A percentile compares a stretch with the other conserved stretches of the same genome.
phyloP scores from a whole-genome alignment of 352 stramenopile genomes.

The Pythium rishiriense region DNA sequence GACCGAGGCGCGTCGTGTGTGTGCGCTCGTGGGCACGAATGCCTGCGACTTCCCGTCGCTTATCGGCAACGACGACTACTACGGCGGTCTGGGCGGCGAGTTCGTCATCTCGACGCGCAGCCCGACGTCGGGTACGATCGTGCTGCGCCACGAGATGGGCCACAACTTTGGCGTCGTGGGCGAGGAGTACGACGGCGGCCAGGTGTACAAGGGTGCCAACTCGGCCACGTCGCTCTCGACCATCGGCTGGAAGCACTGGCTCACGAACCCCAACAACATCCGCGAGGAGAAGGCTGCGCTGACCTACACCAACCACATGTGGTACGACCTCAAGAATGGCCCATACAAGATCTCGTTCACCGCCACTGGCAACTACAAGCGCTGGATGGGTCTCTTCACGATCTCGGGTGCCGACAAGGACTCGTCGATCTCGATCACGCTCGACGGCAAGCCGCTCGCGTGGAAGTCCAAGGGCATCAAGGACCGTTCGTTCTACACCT shows the following conservation, averaged over 20 bases:
- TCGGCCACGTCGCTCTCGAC: slow-evolving; percentile 19
- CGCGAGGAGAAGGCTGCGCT: slow-evolving; percentile 30
- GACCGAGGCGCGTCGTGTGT: slow-evolving; percentile 16
- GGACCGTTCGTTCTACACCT: slow-evolving; percentile 37
- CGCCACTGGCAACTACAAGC: slow-evolving; percentile 33
- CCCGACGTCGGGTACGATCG: slow-evolving; percentile 31
- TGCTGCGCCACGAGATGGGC: slow-evolving; percentile 41
- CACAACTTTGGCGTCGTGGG: slow-evolving; percentile 44
- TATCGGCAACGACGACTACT: slow-evolving; percentile 41
- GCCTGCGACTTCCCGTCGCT: slow-evolving; percentile 39
- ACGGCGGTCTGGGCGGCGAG: slow-evolving; percentile 39
- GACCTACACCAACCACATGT: slow-evolving; percentile 36
- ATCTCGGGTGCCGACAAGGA: slow-evolving; percentile 31
- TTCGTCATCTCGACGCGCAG: slow-evolving; percentile 41
- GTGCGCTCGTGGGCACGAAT: slow-evolving; percentile 8
- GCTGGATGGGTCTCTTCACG: slow-evolving; percentile 31
- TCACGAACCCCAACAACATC: slow-evolving; percentile 28
- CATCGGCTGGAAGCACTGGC: slow-evolving; percentile 34
- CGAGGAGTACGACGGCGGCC: slow-evolving; percentile 46
- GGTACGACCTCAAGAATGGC: slow-evolving; percentile 36
- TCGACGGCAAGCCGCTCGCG: slow-evolving; percentile 27
- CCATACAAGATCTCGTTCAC: slow-evolving; percentile 37
- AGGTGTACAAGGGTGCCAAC: slow-evolving; percentile 41
- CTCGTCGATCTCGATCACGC: slow-evolving; percentile 29
- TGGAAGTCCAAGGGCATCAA: slow-evolving; percentile 35